Conservation (phyloP, 179 eudicot genomes). For the Beta macrorhiza region DNA sequence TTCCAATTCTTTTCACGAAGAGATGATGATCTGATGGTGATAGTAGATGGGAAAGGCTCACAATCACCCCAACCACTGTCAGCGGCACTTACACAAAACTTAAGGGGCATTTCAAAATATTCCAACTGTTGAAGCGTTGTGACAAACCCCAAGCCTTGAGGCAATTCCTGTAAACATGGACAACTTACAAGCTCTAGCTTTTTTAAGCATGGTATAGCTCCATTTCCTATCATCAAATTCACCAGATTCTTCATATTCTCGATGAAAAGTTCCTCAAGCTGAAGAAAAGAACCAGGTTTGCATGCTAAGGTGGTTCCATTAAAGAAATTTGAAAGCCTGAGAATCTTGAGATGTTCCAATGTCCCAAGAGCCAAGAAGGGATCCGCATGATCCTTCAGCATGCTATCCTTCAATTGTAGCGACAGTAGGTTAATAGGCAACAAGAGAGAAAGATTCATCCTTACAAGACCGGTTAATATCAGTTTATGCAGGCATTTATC, state of each 20-base stretch:
- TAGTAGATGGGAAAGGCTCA: too few species aligned
- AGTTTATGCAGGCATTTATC: constrained; percentile 19
- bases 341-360: constrained; percentile 22
- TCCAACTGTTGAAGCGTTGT: constrained; percentile 23
- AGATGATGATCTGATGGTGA: too few species aligned
- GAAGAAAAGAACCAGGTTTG: constrained; percentile 19
- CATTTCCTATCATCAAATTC: constrained; percentile 26
- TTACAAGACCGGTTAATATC: constrained; percentile 7
- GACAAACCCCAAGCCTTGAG: constrained; percentile 27
- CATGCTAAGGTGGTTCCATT: constrained; percentile 4
- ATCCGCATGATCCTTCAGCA: not conserved
- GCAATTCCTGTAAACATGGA: constrained; percentile 19
- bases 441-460: not conserved
- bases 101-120: not conserved
- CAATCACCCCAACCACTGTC: too few species aligned
- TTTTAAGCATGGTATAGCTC: constrained; percentile 29
- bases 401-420: constrained; percentile 20
- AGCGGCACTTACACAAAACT: too few species aligned
- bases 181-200: constrained; percentile 16
- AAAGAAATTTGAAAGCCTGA: not conserved
- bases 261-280: constrained; percentile 15
- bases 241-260: not conserved
- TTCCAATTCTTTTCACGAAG: too few species aligned
- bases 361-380: constrained; percentile 23
- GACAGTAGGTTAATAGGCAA: constrained; percentile 23